phyloP scores from a whole-genome alignment of 116 monocot species.

The Phalaenopsis hybrid region DNA sequence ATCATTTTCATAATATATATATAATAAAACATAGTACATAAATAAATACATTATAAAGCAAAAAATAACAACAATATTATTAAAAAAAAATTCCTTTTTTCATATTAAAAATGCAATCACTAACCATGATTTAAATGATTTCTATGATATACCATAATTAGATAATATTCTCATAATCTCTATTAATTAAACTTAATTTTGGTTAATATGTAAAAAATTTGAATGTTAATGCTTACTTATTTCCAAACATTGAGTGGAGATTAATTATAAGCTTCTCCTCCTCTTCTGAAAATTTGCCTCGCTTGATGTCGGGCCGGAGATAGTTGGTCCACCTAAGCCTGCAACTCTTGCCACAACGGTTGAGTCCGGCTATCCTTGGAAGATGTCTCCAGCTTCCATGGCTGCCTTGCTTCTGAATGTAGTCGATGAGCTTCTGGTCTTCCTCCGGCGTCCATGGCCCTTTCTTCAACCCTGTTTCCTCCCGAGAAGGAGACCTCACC shows the following conservation, averaged over 20 bases:
- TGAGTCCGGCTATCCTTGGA: constrained; percentile 37
- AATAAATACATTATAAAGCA: too few species aligned
- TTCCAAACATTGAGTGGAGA: constrained; percentile 35
- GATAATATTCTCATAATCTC: neutral
- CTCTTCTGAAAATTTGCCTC: constrained; percentile 36
- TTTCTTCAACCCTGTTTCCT: constrained; percentile 22
- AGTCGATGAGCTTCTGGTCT: constrained; percentile 34
- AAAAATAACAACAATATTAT: too few species aligned
- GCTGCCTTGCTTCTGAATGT: constrained; percentile 29
- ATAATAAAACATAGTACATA: too few species aligned
- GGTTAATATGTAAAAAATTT: neutral
- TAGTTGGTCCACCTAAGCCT: constrained; percentile 56
- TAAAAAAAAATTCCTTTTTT: too few species aligned
- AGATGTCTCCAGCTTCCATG: constrained; percentile 33
- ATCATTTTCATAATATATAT: too few species aligned
- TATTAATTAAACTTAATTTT: neutral
- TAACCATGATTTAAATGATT: too few species aligned
- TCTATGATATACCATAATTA: too few species aligned
- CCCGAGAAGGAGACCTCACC: constrained; percentile 24
- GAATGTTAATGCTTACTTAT: constrained; percentile 22
- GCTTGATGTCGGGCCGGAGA: constrained; percentile 52
- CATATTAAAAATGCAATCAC: too few species aligned
- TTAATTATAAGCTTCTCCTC: constrained; percentile 41
- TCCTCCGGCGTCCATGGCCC: constrained; percentile 54
- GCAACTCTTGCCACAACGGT: constrained; percentile 62